Percentiles rank a stretch among this genome's conserved stretches.
These are phyloP conservation scores for Phylloporus sp. DNA, from an alignment of 768 basidiomycete genomes.

Conservation along the genomic window DNA sequence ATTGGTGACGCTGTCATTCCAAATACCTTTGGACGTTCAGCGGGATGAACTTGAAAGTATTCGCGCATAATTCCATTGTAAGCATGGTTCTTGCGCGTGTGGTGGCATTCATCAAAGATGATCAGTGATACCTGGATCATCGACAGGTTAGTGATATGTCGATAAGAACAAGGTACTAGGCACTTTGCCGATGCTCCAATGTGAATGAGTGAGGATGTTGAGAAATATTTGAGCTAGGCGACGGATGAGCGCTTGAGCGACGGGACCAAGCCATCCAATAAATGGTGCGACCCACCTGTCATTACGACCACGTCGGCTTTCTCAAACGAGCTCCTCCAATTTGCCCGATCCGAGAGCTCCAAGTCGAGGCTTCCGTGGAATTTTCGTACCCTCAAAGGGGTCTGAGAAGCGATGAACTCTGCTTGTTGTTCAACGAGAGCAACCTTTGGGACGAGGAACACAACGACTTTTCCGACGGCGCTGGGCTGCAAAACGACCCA, in stretches of 20 bases:
- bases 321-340: conserved; percentile 64
- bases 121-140: conserved; percentile 47
- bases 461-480: conserved; percentile 54
- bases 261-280: neutral
- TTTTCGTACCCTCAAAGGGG: conserved; percentile 62
- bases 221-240: conserved; percentile 73
- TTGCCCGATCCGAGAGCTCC: conserved; percentile 59
- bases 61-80: conserved; percentile 58
- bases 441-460: conserved; percentile 85
- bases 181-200: conserved; percentile 69
- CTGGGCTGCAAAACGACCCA: conserved; percentile 58
- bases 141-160: neutral
- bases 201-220: conserved; percentile 75
- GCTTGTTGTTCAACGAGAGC: conserved; percentile 82
- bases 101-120: conserved; percentile 58
- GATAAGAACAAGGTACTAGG: neutral
- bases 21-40: conserved; percentile 73
- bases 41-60: conserved; percentile 43
- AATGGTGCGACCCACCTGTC: conserved; percentile 54
- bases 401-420: conserved; percentile 59
- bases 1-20: conserved; percentile 93
- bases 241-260: conserved; percentile 10
- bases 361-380: conserved; percentile 71
- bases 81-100: conserved; percentile 52
- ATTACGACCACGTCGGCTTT: conserved; percentile 76